phyloP scores from a whole-genome alignment of 306 rosid genomes.

The apple (Malus domestica) region ASM211411v1 NC_041796.1:5279501-5280000 shows the following conservation, averaged over 20 bases:
- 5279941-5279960: not conserved
- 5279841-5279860: not conserved
- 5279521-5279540: constrained; percentile 41
- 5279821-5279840: not conserved
- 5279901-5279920: not conserved
- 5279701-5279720: not conserved
- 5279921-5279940: not conserved
- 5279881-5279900: not conserved
- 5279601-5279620: not conserved
- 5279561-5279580: constrained; percentile 7
- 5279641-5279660: too few species aligned
- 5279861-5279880: not conserved
- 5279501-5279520: constrained; percentile 15
- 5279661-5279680: not conserved
- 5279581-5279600: too few species aligned
- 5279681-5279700: not conserved
- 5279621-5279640: not conserved
- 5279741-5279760: not conserved
- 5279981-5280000: not conserved
- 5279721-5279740: too few species aligned
- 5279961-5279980: not conserved
- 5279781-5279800: not conserved
- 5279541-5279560: constrained; percentile 57
- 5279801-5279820: not conserved
- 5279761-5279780: not conserved